These are phyloP conservation scores for Tolypocladium paradoxum DNA, from an alignment of 2,329 filamentous ascomycete species.

Conservation along the genomic window DNA sequence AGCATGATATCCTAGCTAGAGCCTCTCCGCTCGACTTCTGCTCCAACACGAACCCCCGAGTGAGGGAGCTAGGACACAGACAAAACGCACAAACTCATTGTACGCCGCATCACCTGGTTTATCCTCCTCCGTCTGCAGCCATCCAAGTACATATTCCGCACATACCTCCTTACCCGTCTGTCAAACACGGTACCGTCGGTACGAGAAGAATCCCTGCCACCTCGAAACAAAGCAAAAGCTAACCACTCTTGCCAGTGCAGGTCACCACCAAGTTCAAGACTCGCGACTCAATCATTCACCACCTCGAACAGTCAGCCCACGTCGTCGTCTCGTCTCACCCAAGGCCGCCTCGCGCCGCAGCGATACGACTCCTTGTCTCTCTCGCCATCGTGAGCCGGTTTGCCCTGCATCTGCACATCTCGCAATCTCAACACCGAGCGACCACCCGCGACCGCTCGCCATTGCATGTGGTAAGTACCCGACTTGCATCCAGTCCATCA, in stretches of 20 bases:
- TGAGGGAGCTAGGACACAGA: neutral
- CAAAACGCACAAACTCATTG: neutral
- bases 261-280: neutral
- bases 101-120: neutral
- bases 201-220: neutral
- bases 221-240: neutral
- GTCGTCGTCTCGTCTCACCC: neutral
- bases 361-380: neutral
- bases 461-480: neutral
- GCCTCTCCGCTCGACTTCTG: neutral
- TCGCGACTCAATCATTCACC: neutral
- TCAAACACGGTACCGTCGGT: neutral
- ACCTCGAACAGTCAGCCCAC: neutral
- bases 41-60: neutral
- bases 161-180: neutral
- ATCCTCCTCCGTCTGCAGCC: neutral
- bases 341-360: neutral
- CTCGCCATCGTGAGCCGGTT: neutral
- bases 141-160: neutral
- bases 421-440: neutral
- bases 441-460: neutral
- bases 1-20: no score
- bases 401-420: neutral
- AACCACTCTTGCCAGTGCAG: neutral
- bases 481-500: slow-evolving; percentile 2